Percentiles rank a stretch among this genome's conserved stretches.
Conservation (phyloP, 2,329 filamentous ascomycete species). For the Verticillium albo-atrum region DNA sequence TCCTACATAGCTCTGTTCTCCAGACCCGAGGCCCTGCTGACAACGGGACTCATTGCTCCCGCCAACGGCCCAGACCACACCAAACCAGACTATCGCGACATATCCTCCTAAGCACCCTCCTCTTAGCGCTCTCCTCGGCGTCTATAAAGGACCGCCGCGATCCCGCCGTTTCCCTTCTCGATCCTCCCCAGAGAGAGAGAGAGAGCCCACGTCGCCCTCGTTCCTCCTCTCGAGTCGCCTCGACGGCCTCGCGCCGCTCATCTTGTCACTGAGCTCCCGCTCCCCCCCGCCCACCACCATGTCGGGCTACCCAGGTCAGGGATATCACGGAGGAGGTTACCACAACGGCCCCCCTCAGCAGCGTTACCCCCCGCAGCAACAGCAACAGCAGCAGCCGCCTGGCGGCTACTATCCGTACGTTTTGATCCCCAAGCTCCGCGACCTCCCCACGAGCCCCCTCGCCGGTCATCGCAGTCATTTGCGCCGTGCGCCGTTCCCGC, state of each 20-base stretch:
- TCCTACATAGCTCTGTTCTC: background rate
- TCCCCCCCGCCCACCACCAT: conserved; percentile 31
- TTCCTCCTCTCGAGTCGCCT: background rate
- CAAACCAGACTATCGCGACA: background rate
- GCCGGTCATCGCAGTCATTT: conserved; percentile 24
- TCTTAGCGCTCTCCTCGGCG: background rate
- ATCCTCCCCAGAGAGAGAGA: background rate
- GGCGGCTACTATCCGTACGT: conserved; percentile 48
- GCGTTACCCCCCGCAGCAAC: conserved; percentile 32
- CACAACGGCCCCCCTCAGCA: conserved; percentile 26
- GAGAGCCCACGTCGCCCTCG: background rate
- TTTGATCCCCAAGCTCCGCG: conserved; percentile 42
- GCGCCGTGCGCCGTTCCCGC: conserved; percentile 5
- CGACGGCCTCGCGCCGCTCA: background rate
- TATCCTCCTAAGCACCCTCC: background rate
- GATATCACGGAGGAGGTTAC: conserved; percentile 47
- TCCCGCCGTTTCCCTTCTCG: background rate
- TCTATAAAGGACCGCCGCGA: background rate
- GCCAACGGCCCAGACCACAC: background rate
- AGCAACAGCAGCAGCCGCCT: conserved; percentile 26
- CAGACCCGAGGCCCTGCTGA: background rate
- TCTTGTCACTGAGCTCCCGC: background rate
- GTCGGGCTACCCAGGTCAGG: conserved; percentile 58
- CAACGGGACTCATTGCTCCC: background rate
- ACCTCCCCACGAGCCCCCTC: background rate